These are phyloP conservation scores for Dysphania ambrosioides DNA, from an alignment of 148 eudicot species.

Conservation along the genomic window DNA sequence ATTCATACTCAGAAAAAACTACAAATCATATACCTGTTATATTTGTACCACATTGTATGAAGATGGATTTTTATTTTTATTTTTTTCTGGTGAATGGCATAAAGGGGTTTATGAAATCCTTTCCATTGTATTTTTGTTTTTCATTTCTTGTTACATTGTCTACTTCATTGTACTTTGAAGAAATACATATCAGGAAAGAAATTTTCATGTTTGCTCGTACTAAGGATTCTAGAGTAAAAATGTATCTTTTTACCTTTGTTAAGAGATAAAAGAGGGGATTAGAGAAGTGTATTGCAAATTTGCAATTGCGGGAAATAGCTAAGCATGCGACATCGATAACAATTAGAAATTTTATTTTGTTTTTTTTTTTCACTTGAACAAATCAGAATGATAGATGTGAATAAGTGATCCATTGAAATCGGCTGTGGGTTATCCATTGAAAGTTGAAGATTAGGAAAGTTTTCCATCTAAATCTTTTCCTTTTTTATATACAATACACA, in stretches of 20 bases:
- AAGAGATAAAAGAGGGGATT: too few relatives aligned
- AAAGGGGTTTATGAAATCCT: background rate
- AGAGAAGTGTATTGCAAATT: too few relatives aligned
- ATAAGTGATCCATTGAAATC: too few relatives aligned
- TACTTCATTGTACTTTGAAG: background rate
- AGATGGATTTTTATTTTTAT: background rate
- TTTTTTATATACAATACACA: too few relatives aligned
- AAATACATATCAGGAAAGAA: background rate
- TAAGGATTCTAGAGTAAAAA: background rate
- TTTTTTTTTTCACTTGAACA: too few relatives aligned
- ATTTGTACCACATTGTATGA: background rate
- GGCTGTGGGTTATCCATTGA: too few relatives aligned
- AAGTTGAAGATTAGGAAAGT: too few relatives aligned
- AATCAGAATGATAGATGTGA: too few relatives aligned
- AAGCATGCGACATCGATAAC: too few relatives aligned
- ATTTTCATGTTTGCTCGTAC: background rate
- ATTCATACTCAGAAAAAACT: background rate
- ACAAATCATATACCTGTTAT: background rate
- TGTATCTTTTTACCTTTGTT: background rate
- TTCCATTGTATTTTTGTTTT: background rate
- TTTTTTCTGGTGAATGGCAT: background rate
- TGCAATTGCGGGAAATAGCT: too few relatives aligned
- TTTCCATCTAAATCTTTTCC: too few relatives aligned
- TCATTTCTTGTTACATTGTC: background rate
- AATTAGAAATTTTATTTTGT: too few relatives aligned